Conservation (phyloP, 345 rosid genomes). For the Dovyalis caffra region DNA sequence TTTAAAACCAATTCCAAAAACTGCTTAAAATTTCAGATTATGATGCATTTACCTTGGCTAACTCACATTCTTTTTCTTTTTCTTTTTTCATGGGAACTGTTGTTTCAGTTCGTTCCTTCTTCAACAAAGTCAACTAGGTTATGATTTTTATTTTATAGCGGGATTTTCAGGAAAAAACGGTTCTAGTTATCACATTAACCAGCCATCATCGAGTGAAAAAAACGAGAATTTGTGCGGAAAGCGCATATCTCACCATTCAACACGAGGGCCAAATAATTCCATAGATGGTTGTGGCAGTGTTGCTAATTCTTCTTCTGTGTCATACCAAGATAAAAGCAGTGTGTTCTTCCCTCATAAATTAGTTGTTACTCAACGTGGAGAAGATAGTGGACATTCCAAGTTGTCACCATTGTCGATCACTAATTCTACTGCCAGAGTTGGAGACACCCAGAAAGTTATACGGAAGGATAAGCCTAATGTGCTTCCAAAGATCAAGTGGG, state of each 20-base stretch:
- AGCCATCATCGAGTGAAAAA: constrained; percentile 26
- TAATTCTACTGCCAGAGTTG: constrained; percentile 22
- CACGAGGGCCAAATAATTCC: constrained; percentile 20
- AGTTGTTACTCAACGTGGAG: constrained; percentile 26
- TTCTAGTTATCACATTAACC: constrained; percentile 29
- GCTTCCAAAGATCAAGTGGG: constrained; percentile 56
- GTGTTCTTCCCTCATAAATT: constrained; percentile 15
- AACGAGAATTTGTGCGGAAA: constrained; percentile 29
- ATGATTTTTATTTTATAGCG: constrained; percentile 15
- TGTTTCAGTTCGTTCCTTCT: neutral
- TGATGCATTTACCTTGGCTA: too few species aligned
- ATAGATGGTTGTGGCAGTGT: constrained; percentile 11
- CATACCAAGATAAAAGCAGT: constrained; percentile 25
- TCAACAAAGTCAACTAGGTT: neutral
- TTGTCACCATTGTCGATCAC: constrained; percentile 15
- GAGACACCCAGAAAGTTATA: constrained; percentile 13
- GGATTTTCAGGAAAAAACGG: constrained; percentile 44
- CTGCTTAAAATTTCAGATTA: too few species aligned
- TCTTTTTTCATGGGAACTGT: neutral
- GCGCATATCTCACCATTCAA: constrained; percentile 25
- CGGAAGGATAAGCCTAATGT: constrained; percentile 25
- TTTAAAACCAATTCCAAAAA: too few species aligned
- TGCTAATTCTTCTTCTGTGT: constrained; percentile 25
- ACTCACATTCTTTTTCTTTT: too few species aligned
- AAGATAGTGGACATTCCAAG: constrained; percentile 24